These are phyloP conservation scores for Bimuria novae-zelandiae DNA, from an alignment of 2,329 filamentous ascomycete species.

Conservation along the genomic window DNA sequence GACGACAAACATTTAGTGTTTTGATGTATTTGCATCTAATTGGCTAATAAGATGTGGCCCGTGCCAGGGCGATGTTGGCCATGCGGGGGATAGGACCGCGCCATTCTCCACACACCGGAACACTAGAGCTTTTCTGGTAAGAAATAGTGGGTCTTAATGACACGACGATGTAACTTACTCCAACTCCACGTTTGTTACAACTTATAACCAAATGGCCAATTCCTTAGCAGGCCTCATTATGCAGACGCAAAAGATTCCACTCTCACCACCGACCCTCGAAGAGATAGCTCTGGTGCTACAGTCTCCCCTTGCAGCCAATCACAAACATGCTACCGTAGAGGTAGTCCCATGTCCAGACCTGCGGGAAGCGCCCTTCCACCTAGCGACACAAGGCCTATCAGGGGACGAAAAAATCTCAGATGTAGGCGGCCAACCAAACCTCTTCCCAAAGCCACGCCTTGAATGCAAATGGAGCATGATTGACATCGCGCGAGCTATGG, in stretches of 20 bases:
- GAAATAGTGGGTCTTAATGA: no score
- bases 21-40: no score
- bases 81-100: no score
- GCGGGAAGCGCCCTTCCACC: constrained; percentile 42
- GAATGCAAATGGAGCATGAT: constrained; percentile 11
- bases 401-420: constrained; percentile 50
- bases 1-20: no score
- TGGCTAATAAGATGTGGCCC: no score
- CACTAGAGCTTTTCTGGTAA: no score
- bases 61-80: no score
- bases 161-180: no score
- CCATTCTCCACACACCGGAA: no score
- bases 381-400: constrained; percentile 48
- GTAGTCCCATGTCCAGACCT: constrained; percentile 47
- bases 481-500: constrained; percentile 18
- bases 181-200: no score
- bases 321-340: constrained; percentile 19
- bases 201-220: no score
- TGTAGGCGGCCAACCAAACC: constrained; percentile 49
- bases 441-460: constrained; percentile 18
- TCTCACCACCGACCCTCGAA: constrained; percentile 10
- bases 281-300: constrained; percentile 9
- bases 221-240: no score
- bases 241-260: neutral
- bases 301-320: constrained; percentile 8